Base-by-base conservation (phyloP, 2,329 filamentous ascomycete genomes). In the Aspergillus clavatus region DNA sequence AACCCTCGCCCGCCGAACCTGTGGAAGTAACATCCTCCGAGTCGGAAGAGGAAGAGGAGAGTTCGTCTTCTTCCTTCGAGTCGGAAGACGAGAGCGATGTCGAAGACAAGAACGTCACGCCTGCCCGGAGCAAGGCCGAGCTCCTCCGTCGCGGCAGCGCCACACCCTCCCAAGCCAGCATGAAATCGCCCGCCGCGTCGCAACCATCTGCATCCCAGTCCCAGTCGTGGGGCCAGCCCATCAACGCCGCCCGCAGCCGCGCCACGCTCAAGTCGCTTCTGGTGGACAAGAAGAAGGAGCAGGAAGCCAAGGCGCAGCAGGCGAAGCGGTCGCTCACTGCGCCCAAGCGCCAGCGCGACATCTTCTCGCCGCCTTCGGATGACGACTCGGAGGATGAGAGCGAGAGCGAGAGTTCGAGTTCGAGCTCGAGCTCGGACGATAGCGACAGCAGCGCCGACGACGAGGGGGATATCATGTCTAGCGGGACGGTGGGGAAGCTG, bases 381-480 rank as follows among this genome's bases (percentile, higher is more conserved):
- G 47, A 40, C 5, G 55, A 59, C 11, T 52, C 54, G 4, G 42
- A 54, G 7, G 48, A 49, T 21, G 16, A 16, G 16, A 35, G 31
- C 12, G 16, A 21, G 18, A 35, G 31, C 6, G 51, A 53, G 36
- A 50, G 48, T 19, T 38, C 47, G 7, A 51, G 50, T 12, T 43
- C 47, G 2, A 47, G 43, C 21, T 42, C 45, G 3, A 52, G 46
- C 26, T 45, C 48, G 1, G 46, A 42, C 19, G 48, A 54, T 11
- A 51, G 47, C 10, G 39, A 49, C 2, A 55, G 40, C 12, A 43
- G 45, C 27, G 45, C 38, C 8, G 45, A 56, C 35, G 46, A 50
- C 35, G 46, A 50, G 7, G 58, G 57, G 6, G 57, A 60, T 47
- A 59, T 59, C 26, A 43, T 53, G 38, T 55, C 57, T 5, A 57